phyloP scores from a whole-genome alignment of 2,329 filamentous ascomycete genomes.

The Colletotrichum australisinense region DNA sequence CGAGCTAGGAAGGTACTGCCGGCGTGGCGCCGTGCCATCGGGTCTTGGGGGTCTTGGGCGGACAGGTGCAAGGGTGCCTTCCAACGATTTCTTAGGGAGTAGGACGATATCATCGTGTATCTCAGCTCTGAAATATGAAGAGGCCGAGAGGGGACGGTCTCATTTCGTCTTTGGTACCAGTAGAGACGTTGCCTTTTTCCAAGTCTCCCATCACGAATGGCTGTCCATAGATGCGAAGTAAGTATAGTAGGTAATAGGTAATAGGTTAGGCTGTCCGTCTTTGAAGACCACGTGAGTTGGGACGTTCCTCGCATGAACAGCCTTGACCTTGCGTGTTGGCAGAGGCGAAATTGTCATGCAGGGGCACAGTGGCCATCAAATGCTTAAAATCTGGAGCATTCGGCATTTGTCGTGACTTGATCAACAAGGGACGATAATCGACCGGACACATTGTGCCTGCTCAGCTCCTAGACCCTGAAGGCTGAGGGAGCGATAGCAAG shows the following conservation, averaged over 20 bases:
- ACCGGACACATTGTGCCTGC: not conserved
- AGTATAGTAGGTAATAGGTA: not conserved
- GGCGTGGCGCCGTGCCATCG: slow-evolving; percentile 21
- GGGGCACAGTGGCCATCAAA: not conserved
- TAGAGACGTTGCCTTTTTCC: not conserved
- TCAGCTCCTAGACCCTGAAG: not conserved
- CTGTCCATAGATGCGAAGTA: not conserved
- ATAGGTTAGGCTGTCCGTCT: not conserved
- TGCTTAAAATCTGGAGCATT: slow-evolving; percentile 24
- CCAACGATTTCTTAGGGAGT: too few species aligned
- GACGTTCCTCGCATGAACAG: not conserved
- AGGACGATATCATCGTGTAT: not conserved
- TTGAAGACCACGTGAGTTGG: not conserved
- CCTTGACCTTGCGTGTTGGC: not conserved
- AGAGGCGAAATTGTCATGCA: not conserved
- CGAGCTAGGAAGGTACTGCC: not conserved
- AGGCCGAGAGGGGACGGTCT: not conserved
- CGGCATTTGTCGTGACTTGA: not conserved
- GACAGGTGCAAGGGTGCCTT: not conserved
- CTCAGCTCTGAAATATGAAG: not conserved
- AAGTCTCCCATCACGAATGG: not conserved
- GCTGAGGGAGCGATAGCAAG: not conserved
- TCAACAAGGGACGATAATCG: not conserved
- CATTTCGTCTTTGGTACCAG: not conserved
- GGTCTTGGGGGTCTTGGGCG: not conserved